Conservation (phyloP, 2,329 filamentous ascomycete species). For the Arthrobotrys sinensis region DNA sequence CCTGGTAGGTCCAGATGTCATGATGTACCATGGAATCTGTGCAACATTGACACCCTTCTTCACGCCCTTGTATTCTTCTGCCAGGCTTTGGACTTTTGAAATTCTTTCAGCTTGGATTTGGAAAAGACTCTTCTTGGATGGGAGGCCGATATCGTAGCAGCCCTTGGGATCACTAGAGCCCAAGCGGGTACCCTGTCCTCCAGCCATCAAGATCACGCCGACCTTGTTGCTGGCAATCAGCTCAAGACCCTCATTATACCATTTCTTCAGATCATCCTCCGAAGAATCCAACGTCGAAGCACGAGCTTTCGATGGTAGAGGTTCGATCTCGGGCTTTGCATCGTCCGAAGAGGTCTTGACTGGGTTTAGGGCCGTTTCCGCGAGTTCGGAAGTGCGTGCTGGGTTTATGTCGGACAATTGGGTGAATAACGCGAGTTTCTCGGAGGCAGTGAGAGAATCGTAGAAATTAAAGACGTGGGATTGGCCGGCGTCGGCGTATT, state of each 20-base stretch:
- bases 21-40: slow-evolving; percentile 96
- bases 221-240: slow-evolving; percentile 79
- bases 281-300: slow-evolving; percentile 94
- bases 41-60: slow-evolving; percentile 70
- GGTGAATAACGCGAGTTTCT: slow-evolving; percentile 84
- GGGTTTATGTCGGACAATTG: slow-evolving; percentile 89
- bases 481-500: slow-evolving; percentile 82
- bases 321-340: slow-evolving; percentile 76
- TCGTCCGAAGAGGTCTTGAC: slow-evolving; percentile 64
- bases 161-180: slow-evolving; percentile 97
- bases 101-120: slow-evolving; percentile 98
- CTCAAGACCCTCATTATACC: slow-evolving; percentile 81
- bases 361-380: slow-evolving; percentile 84
- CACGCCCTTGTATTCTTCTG: slow-evolving; percentile 74
- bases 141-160: slow-evolving; percentile 95
- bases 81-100: slow-evolving; percentile 84
- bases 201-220: slow-evolving; percentile 94
- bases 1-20: slow-evolving; percentile 96
- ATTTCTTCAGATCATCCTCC: slow-evolving; percentile 81
- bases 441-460: slow-evolving; percentile 80
- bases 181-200: slow-evolving; percentile 93
- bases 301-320: slow-evolving; percentile 86
- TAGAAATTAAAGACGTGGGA: slow-evolving; percentile 90
- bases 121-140: slow-evolving; percentile 94
- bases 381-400: slow-evolving; percentile 76